Conservation (phyloP, 2,329 filamentous ascomycete genomes). For the Nemania diffusa region DNA sequence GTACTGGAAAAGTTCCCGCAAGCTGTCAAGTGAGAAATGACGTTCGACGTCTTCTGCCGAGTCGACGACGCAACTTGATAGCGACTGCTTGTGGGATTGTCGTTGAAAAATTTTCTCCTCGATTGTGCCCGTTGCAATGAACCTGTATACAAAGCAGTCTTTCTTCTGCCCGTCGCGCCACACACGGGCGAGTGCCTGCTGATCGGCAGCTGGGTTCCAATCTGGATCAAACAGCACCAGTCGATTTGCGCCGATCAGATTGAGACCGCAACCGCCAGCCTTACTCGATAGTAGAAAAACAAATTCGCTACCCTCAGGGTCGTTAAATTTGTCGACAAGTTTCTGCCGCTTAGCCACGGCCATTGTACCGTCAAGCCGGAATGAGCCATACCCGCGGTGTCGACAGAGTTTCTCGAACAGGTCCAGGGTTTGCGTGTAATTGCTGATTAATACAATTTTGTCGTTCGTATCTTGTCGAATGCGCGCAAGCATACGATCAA, state of each 20-base stretch:
- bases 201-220: constrained; percentile 98
- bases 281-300: constrained; percentile 97
- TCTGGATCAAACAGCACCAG: constrained; percentile 94
- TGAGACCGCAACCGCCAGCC: constrained; percentile 91
- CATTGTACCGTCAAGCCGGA: constrained; percentile 97
- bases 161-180: constrained; percentile 99
- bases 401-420: constrained; percentile 93
- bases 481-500: constrained; percentile 96
- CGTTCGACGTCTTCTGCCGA: constrained; percentile 96
- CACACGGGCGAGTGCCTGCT: constrained; percentile 95
- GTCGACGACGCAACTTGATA: constrained; percentile 96
- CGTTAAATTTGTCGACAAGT: constrained; percentile 96
- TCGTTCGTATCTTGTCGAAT: constrained; percentile 97
- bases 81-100: constrained; percentile 96
- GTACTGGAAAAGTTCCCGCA: constrained; percentile 95
- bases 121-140: constrained; percentile 97
- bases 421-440: constrained; percentile 96
- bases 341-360: constrained; percentile 97
- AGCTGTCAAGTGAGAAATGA: constrained; percentile 90
- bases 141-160: constrained; percentile 99
- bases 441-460: constrained; percentile 98
- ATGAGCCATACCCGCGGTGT: constrained; percentile 81
- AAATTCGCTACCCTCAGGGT: constrained; percentile 89
- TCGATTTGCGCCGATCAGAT: constrained; percentile 82
- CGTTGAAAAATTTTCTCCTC: constrained; percentile 99